Conservation (phyloP, 2,329 filamentous ascomycete species). For the Corinectria fuckeliana region DNA sequence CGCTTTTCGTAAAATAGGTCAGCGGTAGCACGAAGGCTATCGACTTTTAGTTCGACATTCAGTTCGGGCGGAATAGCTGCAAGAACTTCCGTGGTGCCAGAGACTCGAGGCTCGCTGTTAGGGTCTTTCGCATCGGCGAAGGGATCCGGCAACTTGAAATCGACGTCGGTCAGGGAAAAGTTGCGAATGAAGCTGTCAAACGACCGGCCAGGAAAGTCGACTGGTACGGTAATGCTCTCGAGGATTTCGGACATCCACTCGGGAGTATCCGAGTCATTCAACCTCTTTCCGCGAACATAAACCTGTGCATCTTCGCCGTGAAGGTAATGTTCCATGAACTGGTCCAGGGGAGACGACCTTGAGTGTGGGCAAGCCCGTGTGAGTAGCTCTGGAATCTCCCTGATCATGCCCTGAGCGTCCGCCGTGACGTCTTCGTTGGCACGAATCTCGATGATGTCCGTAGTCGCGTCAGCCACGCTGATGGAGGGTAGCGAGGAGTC, state of each 20-base stretch:
- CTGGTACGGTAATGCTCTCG: conserved; percentile 79
- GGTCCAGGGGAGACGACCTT: conserved; percentile 82
- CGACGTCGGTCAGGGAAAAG: conserved; percentile 83
- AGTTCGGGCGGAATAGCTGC: conserved; percentile 83
- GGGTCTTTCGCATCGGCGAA: conserved; percentile 78
- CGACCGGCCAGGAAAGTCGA: conserved; percentile 82
- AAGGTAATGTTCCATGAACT: conserved; percentile 81
- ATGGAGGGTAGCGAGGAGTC: conserved; percentile 74
- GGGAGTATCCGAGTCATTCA: conserved; percentile 72
- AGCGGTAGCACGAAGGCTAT: conserved; percentile 75
- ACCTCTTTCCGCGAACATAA: conserved; percentile 80
- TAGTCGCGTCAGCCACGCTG: conserved; percentile 77
- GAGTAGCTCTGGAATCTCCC: conserved; percentile 75
- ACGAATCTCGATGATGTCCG: conserved; percentile 68
- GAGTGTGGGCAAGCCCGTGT: conserved; percentile 77
- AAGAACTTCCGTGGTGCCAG: conserved; percentile 80
- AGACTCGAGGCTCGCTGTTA: conserved; percentile 77
- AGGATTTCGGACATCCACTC: conserved; percentile 83
- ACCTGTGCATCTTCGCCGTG: conserved; percentile 79
- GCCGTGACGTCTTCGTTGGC: conserved; percentile 72
- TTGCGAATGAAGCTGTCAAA: conserved; percentile 86
- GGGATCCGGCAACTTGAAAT: conserved; percentile 84
- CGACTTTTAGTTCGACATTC: conserved; percentile 83
- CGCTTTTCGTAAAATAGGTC: conserved; percentile 80
- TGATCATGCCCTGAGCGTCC: conserved; percentile 74